phyloP scores from a whole-genome alignment of 106 monocot species.

The Phalaenopsis equestris region DNA sequence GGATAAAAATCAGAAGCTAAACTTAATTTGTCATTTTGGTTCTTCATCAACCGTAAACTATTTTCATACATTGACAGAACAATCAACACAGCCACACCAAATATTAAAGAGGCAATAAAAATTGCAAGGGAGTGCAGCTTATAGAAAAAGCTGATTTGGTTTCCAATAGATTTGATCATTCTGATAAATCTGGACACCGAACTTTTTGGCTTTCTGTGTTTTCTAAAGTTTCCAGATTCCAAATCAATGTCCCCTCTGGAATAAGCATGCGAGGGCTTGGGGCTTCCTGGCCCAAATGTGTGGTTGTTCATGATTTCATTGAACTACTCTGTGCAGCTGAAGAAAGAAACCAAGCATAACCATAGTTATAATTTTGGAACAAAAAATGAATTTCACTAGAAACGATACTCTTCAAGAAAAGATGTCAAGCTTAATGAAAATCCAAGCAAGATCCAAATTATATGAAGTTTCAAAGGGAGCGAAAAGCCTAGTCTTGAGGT shows the following conservation, averaged over 20 bases:
- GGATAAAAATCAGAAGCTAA: slow-evolving; percentile 36
- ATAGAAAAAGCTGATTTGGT: slow-evolving; percentile 35
- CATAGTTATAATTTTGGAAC: background rate
- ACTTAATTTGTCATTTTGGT: slow-evolving; percentile 16
- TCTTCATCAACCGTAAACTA: slow-evolving; percentile 37
- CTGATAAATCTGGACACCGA: slow-evolving; percentile 8
- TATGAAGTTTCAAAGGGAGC: background rate
- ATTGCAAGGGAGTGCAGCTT: slow-evolving; percentile 59
- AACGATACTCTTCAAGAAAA: background rate
- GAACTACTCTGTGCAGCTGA: slow-evolving; percentile 5
- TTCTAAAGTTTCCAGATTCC: slow-evolving; percentile 61
- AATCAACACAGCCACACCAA: slow-evolving; percentile 50
- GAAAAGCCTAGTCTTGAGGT: background rate
- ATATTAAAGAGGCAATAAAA: slow-evolving; percentile 41
- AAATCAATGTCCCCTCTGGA: slow-evolving; percentile 77
- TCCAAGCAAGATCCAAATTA: background rate
- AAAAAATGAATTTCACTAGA: background rate
- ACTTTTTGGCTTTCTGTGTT: slow-evolving; percentile 39
- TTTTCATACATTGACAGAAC: slow-evolving; percentile 52
- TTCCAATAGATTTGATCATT: slow-evolving; percentile 37
- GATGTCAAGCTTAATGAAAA: background rate
- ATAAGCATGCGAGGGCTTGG: slow-evolving; percentile 73
- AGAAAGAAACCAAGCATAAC: slow-evolving; percentile 1
- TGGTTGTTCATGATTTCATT: slow-evolving; percentile 56
- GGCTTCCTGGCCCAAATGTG: slow-evolving; percentile 50